phyloP scores from a whole-genome alignment of 1,284 basidiomycete genomes.

The Cutaneotrichosporon sp. region DNA sequence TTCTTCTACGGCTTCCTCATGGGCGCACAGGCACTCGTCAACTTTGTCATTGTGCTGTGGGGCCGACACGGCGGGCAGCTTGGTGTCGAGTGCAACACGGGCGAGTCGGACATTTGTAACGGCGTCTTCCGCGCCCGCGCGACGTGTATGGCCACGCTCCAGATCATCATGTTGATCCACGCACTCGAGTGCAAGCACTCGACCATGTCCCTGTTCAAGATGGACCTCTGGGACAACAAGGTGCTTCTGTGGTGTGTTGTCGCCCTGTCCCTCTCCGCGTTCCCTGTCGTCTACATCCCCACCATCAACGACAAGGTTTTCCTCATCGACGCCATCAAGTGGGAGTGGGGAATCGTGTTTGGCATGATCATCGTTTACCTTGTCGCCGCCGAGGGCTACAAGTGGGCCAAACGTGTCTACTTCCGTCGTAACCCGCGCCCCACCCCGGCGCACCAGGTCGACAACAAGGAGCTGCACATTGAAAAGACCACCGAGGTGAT shows the following conservation, averaged over 20 bases:
- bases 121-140: conserved; percentile 56
- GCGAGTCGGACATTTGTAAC: conserved; percentile 21
- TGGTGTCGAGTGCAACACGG: conserved; percentile 52
- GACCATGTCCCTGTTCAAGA: conserved; percentile 48
- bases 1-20: conserved; percentile 62
- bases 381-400: conserved; percentile 34
- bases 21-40: conserved; percentile 55
- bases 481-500: too few species aligned
- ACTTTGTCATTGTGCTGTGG: conserved; percentile 57
- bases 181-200: conserved; percentile 47
- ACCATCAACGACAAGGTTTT: conserved; percentile 46
- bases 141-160: conserved; percentile 55
- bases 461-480: too few species aligned
- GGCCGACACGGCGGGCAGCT: conserved; percentile 44
- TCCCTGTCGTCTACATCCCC: conserved; percentile 48
- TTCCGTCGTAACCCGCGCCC: not conserved
- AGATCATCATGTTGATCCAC: conserved; percentile 51
- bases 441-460: not conserved
- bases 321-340: conserved; percentile 36
- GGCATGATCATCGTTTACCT: conserved; percentile 44
- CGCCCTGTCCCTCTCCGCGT: conserved; percentile 36
- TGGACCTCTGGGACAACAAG: conserved; percentile 55
- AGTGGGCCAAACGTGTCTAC: conserved; percentile 30
- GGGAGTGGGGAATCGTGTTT: conserved; percentile 49
- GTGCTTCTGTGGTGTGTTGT: conserved; percentile 53